Base-by-base conservation (phyloP, 2,329 filamentous ascomycete species). In the Albifimbria verrucaria region DNA sequence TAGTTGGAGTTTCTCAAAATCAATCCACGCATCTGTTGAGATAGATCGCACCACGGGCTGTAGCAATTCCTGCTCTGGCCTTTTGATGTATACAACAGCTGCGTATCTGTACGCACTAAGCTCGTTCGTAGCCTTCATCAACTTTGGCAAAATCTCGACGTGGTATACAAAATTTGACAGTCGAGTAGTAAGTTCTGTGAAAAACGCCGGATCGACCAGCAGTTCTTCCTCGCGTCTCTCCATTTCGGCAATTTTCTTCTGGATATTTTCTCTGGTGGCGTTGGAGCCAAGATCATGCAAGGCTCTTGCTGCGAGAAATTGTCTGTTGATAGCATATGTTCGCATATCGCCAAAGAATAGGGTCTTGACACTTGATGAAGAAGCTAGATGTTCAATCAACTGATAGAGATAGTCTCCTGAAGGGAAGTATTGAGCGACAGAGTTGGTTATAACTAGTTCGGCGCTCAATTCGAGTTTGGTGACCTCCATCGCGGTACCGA, bases 141-240 rank as follows among this genome's bases (percentile, higher is more conserved):
- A 52, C 51, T 62, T 64, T 24, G 61, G 61, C 0, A 63, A 10
- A 32, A 64, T 59, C 28, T 61, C 58, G 6, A 63, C 59, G 25
- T 63, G 61, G 24, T 48, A 2, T 2, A 45, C 42, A 26, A 62
- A 22, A 3, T 18, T 45, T 15, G 59, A 57, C 6, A 59, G 26
- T 3, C 22, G 54, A 2, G 1, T n/a, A 3, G 48, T 6, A 1
- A 64, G 52, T 0, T 20, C n/a, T 1, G 62, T 64, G 50, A 64
- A 64, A 43, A 63, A 64, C 2, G 50, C 56, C 15, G 62, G 61
- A 18, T 63, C 62, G 11, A 62, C 53, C 12, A 63, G 50, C 2
- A 63, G 36, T 48, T 65, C 62, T 9, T 46, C 39, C 26, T 65
- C 60, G 11, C 18, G 17, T 4, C 54, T 22, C 20, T 57, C 55